Evolutionary conservation across 768 basidiomycete species (phyloP), one percentile per base, ranked within the genome.

Genomic region (Auriscalpium microsporum): DNA sequence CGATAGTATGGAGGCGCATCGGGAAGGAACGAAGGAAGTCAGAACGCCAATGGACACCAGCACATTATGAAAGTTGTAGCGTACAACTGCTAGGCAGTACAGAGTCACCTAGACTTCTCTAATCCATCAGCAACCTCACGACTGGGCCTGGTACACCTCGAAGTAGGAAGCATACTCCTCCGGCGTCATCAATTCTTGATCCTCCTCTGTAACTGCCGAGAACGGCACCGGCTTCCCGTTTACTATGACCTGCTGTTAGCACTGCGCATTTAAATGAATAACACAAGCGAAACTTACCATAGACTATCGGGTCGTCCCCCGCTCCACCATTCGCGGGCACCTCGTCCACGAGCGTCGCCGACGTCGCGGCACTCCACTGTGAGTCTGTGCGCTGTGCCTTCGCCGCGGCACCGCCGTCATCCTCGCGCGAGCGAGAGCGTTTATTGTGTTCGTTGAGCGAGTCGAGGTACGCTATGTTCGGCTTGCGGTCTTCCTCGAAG

Each of bases 181-280:
- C 2, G 90, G 85, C 4, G 90, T 90, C 94, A 96, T 96, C 62
- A 84, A 65, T 48, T 93, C 94, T 63, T 93, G 87, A 66, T 94
- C 87, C 61, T 93, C 94, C 63, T 96, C 94, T 3, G 90, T 94
- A 45, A 98, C 82, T 58, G 85, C 76, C 4, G 84, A 88, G 63
- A 89, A 86, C 8, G 81, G 77, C 62, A 89, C 83, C 17, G 82
- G 76, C 42, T 75, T 71, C 13, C 93, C 92, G 57, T 85, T 84
- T 23, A 97, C 93, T 90, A 59, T 44, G 44, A 45, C 51, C 54
- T 55, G 45, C 21, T 9, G 55, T 59, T 8, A 61, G 55, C 28
- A 8, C 21, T 45, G 17, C 47, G 34, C 7, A 28, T 10, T 58
- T 45, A 21, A 21, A 17, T 28, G n/a, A 10, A 38, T n/a, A n/a